phyloP scores from a whole-genome alignment of 164 flowering plant species.

The Dillenia suffruticosa region DNA sequence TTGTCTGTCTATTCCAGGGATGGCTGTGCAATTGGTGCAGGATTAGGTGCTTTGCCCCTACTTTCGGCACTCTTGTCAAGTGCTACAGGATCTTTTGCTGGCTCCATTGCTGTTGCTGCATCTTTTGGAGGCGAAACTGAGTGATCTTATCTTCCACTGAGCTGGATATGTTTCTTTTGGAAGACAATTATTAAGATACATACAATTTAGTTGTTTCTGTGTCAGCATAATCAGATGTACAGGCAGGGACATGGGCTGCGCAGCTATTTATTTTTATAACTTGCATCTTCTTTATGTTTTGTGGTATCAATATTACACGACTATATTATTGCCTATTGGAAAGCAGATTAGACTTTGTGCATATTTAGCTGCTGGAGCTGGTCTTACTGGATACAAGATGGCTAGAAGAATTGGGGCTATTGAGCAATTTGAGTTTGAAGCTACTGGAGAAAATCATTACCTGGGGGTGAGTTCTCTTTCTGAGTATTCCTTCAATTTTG shows the following conservation, averaged over 20 bases:
- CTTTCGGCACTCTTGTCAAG: conserved; percentile 84
- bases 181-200: too few species aligned
- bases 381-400: conserved; percentile 94
- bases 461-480: conserved; percentile 71
- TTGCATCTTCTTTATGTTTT: not conserved
- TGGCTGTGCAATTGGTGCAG: conserved; percentile 98
- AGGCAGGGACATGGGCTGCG: too few species aligned
- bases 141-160: too few species aligned
- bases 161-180: too few species aligned
- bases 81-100: conserved; percentile 98
- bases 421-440: conserved; percentile 93
- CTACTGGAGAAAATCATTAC: conserved; percentile 78
- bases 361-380: conserved; percentile 97
- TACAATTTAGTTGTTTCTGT: too few species aligned
- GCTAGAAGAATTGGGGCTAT: conserved; percentile 86
- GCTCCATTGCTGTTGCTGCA: conserved; percentile 99
- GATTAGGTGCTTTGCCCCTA: conserved; percentile 97
- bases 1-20: conserved; percentile 42
- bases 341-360: not conserved
- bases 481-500: not conserved
- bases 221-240: too few species aligned
- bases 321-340: too few species aligned
- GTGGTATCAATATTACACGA: not conserved
- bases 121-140: conserved; percentile 84
- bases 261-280: too few species aligned